Evolutionary conservation across 2,329 filamentous ascomycete species (phyloP).

Genomic region (Neofusicoccum laricinum): DNA sequence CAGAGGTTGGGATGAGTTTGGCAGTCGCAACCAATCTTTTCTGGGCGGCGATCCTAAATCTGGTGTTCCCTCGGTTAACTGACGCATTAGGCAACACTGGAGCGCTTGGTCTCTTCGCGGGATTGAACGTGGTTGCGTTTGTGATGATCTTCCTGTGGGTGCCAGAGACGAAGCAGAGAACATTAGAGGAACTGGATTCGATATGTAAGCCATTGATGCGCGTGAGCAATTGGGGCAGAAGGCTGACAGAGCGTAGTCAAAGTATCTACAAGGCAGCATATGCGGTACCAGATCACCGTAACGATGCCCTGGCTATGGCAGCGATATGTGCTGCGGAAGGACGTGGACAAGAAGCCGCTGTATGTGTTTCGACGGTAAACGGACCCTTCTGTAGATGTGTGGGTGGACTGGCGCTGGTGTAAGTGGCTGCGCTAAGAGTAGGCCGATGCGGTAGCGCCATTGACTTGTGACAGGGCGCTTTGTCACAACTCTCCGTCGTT

Average conservation of each 20-base stretch:
- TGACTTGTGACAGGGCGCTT: not conserved
- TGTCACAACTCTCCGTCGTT: not conserved
- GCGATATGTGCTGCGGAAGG: slow-evolving; percentile 1
- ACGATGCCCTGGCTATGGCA: slow-evolving; percentile 12
- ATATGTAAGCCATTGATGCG: slow-evolving; percentile 19
- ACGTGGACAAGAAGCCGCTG: slow-evolving; percentile 4
- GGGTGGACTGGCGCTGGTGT: not conserved
- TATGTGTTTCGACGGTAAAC: slow-evolving; percentile 12
- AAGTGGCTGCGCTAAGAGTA: not conserved
- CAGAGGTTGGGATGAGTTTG: slow-evolving; percentile 41
- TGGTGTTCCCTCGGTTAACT: slow-evolving; percentile 40
- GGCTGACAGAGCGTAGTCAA: slow-evolving; percentile 29
- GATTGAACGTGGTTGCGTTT: slow-evolving; percentile 28
- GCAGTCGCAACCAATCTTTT: slow-evolving; percentile 41
- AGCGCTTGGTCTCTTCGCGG: slow-evolving; percentile 40
- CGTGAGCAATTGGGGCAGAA: not conserved
- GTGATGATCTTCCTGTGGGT: slow-evolving; percentile 31
- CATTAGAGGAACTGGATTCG: slow-evolving; percentile 31
- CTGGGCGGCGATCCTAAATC: slow-evolving; percentile 39
- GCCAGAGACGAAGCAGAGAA: slow-evolving; percentile 31
- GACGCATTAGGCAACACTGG: slow-evolving; percentile 33
- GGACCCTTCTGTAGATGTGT: not conserved
- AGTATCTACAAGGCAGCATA: slow-evolving; percentile 40
- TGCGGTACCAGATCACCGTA: slow-evolving; percentile 33
- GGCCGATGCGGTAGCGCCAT: not conserved